phyloP scores from a whole-genome alignment of 768 basidiomycete genomes.

The Hysterangium stoloniferum region DNA sequence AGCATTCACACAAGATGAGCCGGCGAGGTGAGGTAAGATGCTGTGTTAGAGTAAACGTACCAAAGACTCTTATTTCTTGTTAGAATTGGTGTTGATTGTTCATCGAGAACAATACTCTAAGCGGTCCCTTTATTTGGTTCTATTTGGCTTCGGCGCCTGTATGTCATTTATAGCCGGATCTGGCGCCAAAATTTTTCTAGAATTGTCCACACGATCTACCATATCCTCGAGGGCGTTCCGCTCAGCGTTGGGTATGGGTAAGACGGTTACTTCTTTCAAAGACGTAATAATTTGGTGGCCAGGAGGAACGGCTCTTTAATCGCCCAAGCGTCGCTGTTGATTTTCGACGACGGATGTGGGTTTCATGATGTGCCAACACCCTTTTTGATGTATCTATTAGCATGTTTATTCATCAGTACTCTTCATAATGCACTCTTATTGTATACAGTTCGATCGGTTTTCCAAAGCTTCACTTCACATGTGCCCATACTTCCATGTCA shows the following conservation, averaged over 20 bases:
- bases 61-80: too few relatives aligned
- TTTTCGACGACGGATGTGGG: slow-evolving; percentile 62
- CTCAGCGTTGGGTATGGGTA: slow-evolving; percentile 41
- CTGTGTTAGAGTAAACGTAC: too few relatives aligned
- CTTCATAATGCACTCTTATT: neutral
- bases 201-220: slow-evolving; percentile 35
- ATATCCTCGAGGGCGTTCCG: slow-evolving; percentile 52
- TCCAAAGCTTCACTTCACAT: too few relatives aligned
- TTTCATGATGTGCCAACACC: slow-evolving; percentile 80
- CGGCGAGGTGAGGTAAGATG: too few relatives aligned
- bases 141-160: too few relatives aligned
- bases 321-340: slow-evolving; percentile 59
- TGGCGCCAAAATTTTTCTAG: slow-evolving; percentile 12
- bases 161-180: slow-evolving; percentile 20
- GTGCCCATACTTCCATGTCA: too few relatives aligned
- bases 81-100: too few relatives aligned
- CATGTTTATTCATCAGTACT: neutral
- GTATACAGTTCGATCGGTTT: too few relatives aligned
- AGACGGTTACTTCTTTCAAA: slow-evolving; percentile 21
- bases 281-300: slow-evolving; percentile 30
- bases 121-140: too few relatives aligned
- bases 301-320: slow-evolving; percentile 68
- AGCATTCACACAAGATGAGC: too few relatives aligned
- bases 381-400: neutral
- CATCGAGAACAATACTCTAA: too few relatives aligned